Evolutionary conservation across 176 grass and related monocot species (phyloP), one percentile per base, ranked within the genome.

Genomic region (Microstegium vimineum): DNA sequence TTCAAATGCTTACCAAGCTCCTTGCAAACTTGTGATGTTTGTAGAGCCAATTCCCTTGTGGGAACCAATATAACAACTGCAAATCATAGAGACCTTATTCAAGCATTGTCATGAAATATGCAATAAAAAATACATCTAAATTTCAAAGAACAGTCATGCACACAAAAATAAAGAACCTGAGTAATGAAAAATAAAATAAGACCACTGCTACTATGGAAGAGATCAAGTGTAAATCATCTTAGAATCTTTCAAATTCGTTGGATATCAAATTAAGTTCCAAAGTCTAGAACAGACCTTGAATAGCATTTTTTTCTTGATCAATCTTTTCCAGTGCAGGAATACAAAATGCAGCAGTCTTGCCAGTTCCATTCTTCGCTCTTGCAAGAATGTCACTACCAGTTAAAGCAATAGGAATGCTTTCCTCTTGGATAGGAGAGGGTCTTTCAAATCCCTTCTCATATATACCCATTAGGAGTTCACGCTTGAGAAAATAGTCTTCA

Each of bases 401-500:
- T 82, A 98, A 90, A 72, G 89, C 95, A 85, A 98, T 95, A 76
- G 95, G 95, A 87, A 98, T 98, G 82, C 90, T 94, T 89, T 98
- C 95, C 77, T 98, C 95, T 85, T 98, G 95, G 82, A 98, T 98
- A 68, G 95, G 95, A 57, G 95, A 98, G 45, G 95, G 95, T 12
- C 82, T 98, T 89, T 98, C 95, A 89, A 92, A 98, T 40, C 95
- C 95, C 60, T 94, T 98, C 74, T 98, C 95, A 17, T 88, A 98
- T 89, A 95, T 98, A 28, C 95, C 95, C 95, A 98, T 98, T 63
- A 98, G 90, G 34, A 98, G 84, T 78, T 98, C 95, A 59, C 95
- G 87, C 81, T 98, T 98, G 43, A 98, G 76, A 88, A 98, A 98
- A 82, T 98, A 95, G 60, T 98, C 95, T 91, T 98, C 95, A 90